phyloP scores from a whole-genome alignment of 2,329 filamentous ascomycete genomes.

The Penicillium sp. region DNA sequence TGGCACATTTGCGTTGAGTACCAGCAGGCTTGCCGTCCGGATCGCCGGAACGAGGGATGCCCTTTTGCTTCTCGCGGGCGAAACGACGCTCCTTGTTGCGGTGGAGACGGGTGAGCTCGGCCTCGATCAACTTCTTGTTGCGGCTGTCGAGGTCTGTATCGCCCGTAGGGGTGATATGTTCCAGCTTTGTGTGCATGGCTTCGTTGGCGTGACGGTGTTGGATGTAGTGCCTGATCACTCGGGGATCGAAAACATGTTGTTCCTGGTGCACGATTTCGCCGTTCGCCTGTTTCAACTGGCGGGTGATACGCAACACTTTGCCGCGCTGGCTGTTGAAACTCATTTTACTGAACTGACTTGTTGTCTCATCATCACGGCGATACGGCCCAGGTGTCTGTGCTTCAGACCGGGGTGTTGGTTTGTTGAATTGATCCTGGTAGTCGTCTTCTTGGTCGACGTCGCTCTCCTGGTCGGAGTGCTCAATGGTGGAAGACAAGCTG shows the following conservation, averaged over 20 bases:
- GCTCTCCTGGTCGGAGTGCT: slow-evolving; percentile 71
- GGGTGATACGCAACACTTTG: slow-evolving; percentile 70
- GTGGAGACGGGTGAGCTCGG: slow-evolving; percentile 78
- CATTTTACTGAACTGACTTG: slow-evolving; percentile 72
- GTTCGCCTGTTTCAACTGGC: slow-evolving; percentile 61
- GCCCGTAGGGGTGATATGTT: slow-evolving; percentile 59
- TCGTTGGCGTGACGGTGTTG: slow-evolving; percentile 71
- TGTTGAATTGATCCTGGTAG: slow-evolving; percentile 41
- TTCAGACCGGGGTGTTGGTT: slow-evolving; percentile 65
- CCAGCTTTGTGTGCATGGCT: slow-evolving; percentile 68
- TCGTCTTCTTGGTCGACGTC: slow-evolving; percentile 56
- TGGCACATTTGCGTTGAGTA: slow-evolving; percentile 84
- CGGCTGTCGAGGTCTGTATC: slow-evolving; percentile 65
- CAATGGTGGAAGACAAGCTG: slow-evolving; percentile 69
- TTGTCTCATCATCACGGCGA: slow-evolving; percentile 68
- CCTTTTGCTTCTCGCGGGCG: slow-evolving; percentile 87
- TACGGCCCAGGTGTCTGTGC: slow-evolving; percentile 57
- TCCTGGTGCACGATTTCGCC: slow-evolving; percentile 61
- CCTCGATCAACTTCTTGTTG: slow-evolving; percentile 60
- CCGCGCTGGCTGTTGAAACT: slow-evolving; percentile 67
- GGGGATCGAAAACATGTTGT: slow-evolving; percentile 69
- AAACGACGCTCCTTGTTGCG: slow-evolving; percentile 89
- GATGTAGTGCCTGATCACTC: slow-evolving; percentile 85
- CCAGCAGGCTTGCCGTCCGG: slow-evolving; percentile 63
- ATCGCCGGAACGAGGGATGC: slow-evolving; percentile 48